A percentile compares a stretch with the other conserved stretches of the same genome.
Evolutionary conservation across 2,329 filamentous ascomycete species (phyloP).

Genomic region (Neoscytalidium dimidiatum): DNA sequence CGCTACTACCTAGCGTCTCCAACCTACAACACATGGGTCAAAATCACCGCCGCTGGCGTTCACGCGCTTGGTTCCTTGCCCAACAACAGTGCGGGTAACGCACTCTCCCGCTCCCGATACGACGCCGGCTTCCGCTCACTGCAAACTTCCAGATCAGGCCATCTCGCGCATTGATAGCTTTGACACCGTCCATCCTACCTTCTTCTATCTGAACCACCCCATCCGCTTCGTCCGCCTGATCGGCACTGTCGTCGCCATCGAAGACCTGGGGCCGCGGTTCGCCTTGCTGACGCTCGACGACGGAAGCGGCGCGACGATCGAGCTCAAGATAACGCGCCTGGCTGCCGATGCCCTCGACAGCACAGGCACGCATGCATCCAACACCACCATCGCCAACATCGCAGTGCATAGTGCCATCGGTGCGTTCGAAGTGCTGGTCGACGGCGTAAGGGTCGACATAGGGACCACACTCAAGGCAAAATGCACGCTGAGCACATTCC

Average conservation of each 20-base stretch:
- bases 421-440: conserved; percentile 46
- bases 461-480: conserved; percentile 59
- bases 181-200: conserved; percentile 36
- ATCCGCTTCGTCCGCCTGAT: conserved; percentile 51
- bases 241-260: conserved; percentile 47
- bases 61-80: conserved; percentile 51
- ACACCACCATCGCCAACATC: conserved; percentile 41
- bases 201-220: conserved; percentile 57
- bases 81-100: conserved; percentile 49
- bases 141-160: background rate
- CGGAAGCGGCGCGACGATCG: conserved; percentile 60
- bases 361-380: conserved; percentile 28
- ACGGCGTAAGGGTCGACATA: conserved; percentile 39
- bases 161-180: background rate
- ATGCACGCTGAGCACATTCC: conserved; percentile 56
- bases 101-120: background rate
- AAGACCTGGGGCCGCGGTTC: conserved; percentile 42
- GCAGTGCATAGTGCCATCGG: conserved; percentile 39
- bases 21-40: conserved; percentile 66
- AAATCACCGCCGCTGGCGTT: conserved; percentile 58
- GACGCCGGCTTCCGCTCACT: background rate
- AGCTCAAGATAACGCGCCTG: conserved; percentile 53
- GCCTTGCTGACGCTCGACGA: conserved; percentile 61
- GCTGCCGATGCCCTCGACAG: conserved; percentile 27
- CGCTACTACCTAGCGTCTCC: conserved; percentile 62